These are phyloP conservation scores for Gloeostereum incarnatum DNA, from an alignment of 768 basidiomycete genomes.

Conservation along the genomic window DNA sequence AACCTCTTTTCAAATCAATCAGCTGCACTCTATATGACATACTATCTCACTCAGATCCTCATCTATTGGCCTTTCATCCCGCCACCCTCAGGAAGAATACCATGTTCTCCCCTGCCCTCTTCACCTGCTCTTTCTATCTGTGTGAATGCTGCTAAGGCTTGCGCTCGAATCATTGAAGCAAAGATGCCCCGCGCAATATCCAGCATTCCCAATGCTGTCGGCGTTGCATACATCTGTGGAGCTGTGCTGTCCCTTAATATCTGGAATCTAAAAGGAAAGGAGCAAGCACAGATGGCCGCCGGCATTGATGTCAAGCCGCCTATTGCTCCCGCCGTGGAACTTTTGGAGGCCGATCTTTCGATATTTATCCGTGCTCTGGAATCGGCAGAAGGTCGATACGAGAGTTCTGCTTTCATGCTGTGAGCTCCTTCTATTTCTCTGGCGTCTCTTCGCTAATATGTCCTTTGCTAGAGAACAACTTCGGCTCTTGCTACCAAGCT, in stretches of 20 bases:
- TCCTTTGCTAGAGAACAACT: conserved; percentile 1
- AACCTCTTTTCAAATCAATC: conserved; percentile 44
- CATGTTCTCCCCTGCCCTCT: conserved; percentile 14
- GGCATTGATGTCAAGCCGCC: conserved; percentile 23
- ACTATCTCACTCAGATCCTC: conserved; percentile 55
- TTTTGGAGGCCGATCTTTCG: conserved; percentile 25
- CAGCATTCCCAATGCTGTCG: conserved; percentile 31
- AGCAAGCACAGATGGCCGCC: conserved; percentile 20
- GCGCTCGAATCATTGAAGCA: conserved; percentile 47
- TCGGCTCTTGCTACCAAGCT: conserved; percentile 4
- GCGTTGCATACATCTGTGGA: conserved; percentile 39
- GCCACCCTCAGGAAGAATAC: neutral
- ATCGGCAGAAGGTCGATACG: conserved; percentile 22
- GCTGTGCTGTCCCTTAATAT: conserved; percentile 43
- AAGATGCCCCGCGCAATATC: conserved; percentile 36
- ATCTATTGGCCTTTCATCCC: conserved; percentile 65
- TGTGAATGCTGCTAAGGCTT: conserved; percentile 50
- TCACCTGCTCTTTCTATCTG: conserved; percentile 48
- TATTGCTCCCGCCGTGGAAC: conserved; percentile 20
- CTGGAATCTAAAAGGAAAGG: conserved; percentile 48
- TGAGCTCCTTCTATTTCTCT: conserved; percentile 14
- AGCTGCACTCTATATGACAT: conserved; percentile 45
- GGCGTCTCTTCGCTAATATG: neutral
- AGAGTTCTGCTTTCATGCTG: conserved; percentile 21
- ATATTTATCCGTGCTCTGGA: conserved; percentile 36